Evolutionary conservation across 2,329 filamentous ascomycete genomes (phyloP).

Genomic region (Aureobasidium pullulans): DNA sequence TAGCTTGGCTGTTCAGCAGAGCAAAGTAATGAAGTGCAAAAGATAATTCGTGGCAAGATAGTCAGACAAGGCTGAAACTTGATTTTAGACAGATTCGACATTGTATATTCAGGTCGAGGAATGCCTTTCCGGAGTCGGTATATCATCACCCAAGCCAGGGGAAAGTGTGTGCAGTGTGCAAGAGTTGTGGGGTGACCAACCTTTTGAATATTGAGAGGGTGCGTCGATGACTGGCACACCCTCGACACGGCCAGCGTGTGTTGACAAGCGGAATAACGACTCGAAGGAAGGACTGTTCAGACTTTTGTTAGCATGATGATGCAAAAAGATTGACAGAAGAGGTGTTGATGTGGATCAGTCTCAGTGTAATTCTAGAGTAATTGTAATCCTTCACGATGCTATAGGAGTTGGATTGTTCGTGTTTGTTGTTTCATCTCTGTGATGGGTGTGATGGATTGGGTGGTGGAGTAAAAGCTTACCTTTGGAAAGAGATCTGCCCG

Average conservation of each 20-base stretch:
- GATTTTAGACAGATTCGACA: constrained; percentile 54
- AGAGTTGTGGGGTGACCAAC: constrained; percentile 2
- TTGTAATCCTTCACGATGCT: constrained; percentile 43
- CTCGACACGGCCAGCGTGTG: background rate
- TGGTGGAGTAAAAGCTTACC: background rate
- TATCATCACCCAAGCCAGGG: constrained; percentile 45
- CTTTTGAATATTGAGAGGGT: constrained; percentile 11
- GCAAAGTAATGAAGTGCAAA: constrained; percentile 2
- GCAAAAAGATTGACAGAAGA: background rate
- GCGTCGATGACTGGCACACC: background rate
- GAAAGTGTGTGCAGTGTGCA: background rate
- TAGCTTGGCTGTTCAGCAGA: constrained; percentile 12
- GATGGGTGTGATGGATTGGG: background rate
- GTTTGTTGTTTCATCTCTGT: constrained; percentile 22
- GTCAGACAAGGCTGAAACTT: constrained; percentile 67
- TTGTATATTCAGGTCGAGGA: constrained; percentile 58
- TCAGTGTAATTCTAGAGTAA: constrained; percentile 52
- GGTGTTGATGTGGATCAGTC: background rate
- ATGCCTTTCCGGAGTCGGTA: constrained; percentile 56
- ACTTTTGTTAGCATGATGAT: constrained; percentile 1
- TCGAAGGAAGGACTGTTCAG: background rate
- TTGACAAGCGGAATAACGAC: background rate
- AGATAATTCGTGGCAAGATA: constrained; percentile 2
- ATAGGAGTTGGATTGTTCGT: constrained; percentile 53
- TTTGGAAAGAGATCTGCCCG: background rate